Evolutionary conservation across 148 eudicot species (phyloP), one percentile per base, ranked within the genome.

Genomic region (Fagopyrum homotropicum): DNA sequence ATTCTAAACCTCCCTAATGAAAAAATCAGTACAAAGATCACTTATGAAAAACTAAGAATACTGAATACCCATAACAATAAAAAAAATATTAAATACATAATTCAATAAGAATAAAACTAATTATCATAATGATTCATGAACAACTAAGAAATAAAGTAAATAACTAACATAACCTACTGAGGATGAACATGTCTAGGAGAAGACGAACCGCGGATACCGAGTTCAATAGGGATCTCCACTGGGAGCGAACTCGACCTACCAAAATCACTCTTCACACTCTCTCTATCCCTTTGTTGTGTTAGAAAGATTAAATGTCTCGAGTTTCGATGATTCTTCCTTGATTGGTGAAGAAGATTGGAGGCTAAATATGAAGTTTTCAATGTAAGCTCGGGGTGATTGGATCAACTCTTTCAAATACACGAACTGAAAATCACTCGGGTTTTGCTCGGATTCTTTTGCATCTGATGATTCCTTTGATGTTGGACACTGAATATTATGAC

Each of bases 161-260:
- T 35, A 35, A 43, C 43, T 40, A 66, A 43, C 46, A 45, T 35
- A 40, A 35, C 9, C 15, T 64, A 59, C 10, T 7, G 19, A 66
- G 19, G 17, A 66, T 75, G 78, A 26, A 75, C 78, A 50, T 75
- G 72, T n/a, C 78, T 26, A 45, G 72, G 51, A 11, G 78, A 75
- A 17, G 29, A 30, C 40, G 57, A 44, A 12, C 15, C 70, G 4
- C 51, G 7, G 22, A 55, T 48, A 44, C 14, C 45, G 77, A 56
- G 26, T 14, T 59, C 63, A 8, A 0, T 12, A 1, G 30, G 76
- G 12, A 5, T 49, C 40, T 16, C 76, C 17, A n/a, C 1, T 35
- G 69, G 76, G n/a, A 74, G 44, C 15, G 68, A 74, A n/a, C 9
- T 43, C 7, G 76, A 57, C 50, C 76, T 43, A n/a, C 66, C 76